Evolutionary conservation across 2,329 filamentous ascomycete species (phyloP).

Genomic region (Zalaria obscura): DNA sequence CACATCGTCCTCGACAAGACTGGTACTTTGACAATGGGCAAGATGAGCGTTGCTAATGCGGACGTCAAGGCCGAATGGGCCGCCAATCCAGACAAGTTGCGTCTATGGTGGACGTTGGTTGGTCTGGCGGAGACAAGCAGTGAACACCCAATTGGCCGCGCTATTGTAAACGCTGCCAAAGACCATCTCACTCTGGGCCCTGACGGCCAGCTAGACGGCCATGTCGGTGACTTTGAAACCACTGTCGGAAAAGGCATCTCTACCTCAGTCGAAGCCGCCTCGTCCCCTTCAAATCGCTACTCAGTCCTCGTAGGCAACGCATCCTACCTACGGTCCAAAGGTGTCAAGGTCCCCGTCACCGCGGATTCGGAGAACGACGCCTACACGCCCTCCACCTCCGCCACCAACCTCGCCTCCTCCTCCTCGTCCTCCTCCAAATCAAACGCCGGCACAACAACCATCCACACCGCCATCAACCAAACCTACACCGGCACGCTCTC

Average conservation of each 20-base stretch:
- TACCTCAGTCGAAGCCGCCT: constrained; percentile 65
- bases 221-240: constrained; percentile 71
- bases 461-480: constrained; percentile 79
- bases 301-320: constrained; percentile 74
- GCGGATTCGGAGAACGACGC: constrained; percentile 39
- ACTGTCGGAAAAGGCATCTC: constrained; percentile 74
- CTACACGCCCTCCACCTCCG: constrained; percentile 10
- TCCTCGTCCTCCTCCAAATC: constrained; percentile 10
- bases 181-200: constrained; percentile 56
- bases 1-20: constrained; percentile 93
- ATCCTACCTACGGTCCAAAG: constrained; percentile 57
- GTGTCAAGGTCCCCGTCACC: constrained; percentile 45
- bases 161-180: constrained; percentile 64
- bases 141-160: constrained; percentile 90
- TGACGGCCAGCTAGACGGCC: constrained; percentile 68
- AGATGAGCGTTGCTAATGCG: constrained; percentile 76
- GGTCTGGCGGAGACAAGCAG: constrained; percentile 92
- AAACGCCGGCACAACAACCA: constrained; percentile 65
- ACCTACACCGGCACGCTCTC: constrained; percentile 69
- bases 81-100: constrained; percentile 50
- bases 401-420: constrained; percentile 15
- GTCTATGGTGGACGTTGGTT: constrained; percentile 89
- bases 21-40: constrained; percentile 83
- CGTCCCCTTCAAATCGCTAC: constrained; percentile 56
- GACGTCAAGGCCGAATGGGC: constrained; percentile 57